Percentiles rank a stretch among this genome's conserved stretches.
These are phyloP conservation scores for Euphorbia celastroides DNA, from an alignment of 441 rosid species.

Conservation along the genomic window DNA sequence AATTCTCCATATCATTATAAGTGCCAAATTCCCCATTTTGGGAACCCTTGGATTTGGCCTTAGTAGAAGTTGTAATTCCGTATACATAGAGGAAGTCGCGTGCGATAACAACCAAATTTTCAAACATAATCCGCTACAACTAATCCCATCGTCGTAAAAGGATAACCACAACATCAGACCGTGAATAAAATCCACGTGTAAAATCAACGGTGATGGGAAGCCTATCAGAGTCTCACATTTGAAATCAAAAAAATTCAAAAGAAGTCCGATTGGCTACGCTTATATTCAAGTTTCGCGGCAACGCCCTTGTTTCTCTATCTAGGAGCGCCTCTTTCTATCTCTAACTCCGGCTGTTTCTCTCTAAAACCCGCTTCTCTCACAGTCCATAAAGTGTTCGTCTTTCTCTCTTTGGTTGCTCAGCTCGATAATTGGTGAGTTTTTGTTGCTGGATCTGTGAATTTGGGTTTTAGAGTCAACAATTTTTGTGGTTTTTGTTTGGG, in stretches of 20 bases:
- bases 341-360: conserved; percentile 12
- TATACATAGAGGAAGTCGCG: background rate
- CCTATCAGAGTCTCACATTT: background rate
- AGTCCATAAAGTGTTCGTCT: background rate
- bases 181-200: background rate
- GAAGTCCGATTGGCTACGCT: conserved; percentile 36
- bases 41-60: too few species aligned
- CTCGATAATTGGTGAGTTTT: conserved; percentile 34
- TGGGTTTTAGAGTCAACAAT: conserved; percentile 36
- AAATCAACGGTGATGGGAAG: conserved; percentile 25
- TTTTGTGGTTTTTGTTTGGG: conserved; percentile 5
- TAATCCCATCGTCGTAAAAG: background rate
- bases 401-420: conserved; percentile 20
- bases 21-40: too few species aligned
- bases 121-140: conserved; percentile 22
- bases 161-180: conserved; percentile 22
- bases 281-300: conserved; percentile 99
- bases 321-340: conserved; percentile 18
- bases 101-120: conserved; percentile 2
- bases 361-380: background rate
- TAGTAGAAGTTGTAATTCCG: background rate
- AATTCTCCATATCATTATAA: too few species aligned
- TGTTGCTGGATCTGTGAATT: conserved; percentile 38
- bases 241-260: conserved; percentile 6
- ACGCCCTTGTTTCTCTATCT: conserved; percentile 33